Evolutionary conservation across 805 yeast species (phyloP).

Genomic region (Candida golubevii): DNA sequence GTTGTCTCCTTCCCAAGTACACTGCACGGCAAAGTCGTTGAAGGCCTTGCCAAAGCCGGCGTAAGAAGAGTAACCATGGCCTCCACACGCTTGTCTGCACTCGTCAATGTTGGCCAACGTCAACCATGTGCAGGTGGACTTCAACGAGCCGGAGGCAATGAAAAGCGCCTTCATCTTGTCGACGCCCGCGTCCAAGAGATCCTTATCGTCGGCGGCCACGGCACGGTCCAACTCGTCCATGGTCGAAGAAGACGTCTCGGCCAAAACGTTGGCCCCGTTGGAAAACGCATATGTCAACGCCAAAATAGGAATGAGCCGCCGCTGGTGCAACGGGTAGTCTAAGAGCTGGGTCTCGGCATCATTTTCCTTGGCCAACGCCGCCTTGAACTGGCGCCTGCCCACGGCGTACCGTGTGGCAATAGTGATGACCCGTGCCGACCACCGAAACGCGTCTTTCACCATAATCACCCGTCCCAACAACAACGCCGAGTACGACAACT

Average conservation of each 20-base stretch:
- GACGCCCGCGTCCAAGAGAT: slow-evolving; percentile 44
- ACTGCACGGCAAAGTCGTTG: slow-evolving; percentile 94
- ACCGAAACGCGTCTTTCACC: slow-evolving; percentile 82
- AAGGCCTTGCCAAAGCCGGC: slow-evolving; percentile 86
- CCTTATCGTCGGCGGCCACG: slow-evolving; percentile 46
- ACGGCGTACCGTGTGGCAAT: slow-evolving; percentile 87
- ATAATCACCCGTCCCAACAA: slow-evolving; percentile 85
- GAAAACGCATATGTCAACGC: slow-evolving; percentile 75
- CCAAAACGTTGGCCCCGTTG: slow-evolving; percentile 63
- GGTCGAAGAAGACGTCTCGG: slow-evolving; percentile 46
- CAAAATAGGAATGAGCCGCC: slow-evolving; percentile 78
- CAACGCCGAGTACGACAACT: slow-evolving; percentile 82
- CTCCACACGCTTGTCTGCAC: slow-evolving; percentile 92
- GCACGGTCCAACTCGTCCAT: slow-evolving; percentile 52
- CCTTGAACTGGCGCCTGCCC: slow-evolving; percentile 78
- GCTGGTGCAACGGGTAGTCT: slow-evolving; percentile 86
- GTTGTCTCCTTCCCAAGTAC: slow-evolving; percentile 98
- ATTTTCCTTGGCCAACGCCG: slow-evolving; percentile 31
- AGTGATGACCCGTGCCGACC: slow-evolving; percentile 73
- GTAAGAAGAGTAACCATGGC: slow-evolving; percentile 93
- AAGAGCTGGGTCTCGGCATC: slow-evolving; percentile 65
- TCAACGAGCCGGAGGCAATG: slow-evolving; percentile 80
- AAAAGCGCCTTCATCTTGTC: slow-evolving; percentile 70
- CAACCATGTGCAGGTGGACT: slow-evolving; percentile 87
- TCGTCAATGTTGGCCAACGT: slow-evolving; percentile 78